Percentiles rank a stretch among this genome's conserved stretches.
phyloP scores from a whole-genome alignment of 2,329 filamentous ascomycete species.

The Simplicillium sp. region DNA sequence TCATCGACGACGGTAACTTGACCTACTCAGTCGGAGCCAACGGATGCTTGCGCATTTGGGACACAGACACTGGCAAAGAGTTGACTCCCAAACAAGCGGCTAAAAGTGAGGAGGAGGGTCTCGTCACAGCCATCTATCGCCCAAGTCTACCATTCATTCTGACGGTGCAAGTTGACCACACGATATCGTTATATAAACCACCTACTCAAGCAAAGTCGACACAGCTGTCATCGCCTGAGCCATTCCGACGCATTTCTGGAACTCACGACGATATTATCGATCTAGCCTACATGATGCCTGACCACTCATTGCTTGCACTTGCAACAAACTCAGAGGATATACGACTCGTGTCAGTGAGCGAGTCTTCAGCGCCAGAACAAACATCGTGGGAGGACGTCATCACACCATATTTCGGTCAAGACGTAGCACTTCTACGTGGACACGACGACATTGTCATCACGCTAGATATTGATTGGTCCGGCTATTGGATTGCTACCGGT shows the following conservation, averaged over 20 bases:
- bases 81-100: constrained; percentile 63
- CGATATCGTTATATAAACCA: constrained; percentile 60
- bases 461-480: constrained; percentile 91
- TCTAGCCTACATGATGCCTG: constrained; percentile 72
- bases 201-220: constrained; percentile 28
- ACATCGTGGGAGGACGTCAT: constrained; percentile 14
- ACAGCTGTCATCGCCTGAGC: constrained; percentile 33
- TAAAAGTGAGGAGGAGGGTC: constrained; percentile 52
- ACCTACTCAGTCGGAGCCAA: constrained; percentile 81
- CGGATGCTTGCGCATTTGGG: constrained; percentile 77
- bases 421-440: constrained; percentile 76
- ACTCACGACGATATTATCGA: constrained; percentile 98
- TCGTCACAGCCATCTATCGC: constrained; percentile 63
- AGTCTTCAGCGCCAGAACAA: constrained; percentile 12
- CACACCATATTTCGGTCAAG: constrained; percentile 72
- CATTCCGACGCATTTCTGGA: constrained; percentile 74
- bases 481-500: constrained; percentile 90
- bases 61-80: constrained; percentile 66
- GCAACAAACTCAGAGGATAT: constrained; percentile 95
- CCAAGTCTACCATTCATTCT: constrained; percentile 60
- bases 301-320: constrained; percentile 74
- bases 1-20: constrained; percentile 59
- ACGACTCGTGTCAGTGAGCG: constrained; percentile 65
- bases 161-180: constrained; percentile 83
- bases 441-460: constrained; percentile 96